phyloP scores from a whole-genome alignment of 2,329 filamentous ascomycete genomes.

The Sphaerostilbella broomeana region DNA sequence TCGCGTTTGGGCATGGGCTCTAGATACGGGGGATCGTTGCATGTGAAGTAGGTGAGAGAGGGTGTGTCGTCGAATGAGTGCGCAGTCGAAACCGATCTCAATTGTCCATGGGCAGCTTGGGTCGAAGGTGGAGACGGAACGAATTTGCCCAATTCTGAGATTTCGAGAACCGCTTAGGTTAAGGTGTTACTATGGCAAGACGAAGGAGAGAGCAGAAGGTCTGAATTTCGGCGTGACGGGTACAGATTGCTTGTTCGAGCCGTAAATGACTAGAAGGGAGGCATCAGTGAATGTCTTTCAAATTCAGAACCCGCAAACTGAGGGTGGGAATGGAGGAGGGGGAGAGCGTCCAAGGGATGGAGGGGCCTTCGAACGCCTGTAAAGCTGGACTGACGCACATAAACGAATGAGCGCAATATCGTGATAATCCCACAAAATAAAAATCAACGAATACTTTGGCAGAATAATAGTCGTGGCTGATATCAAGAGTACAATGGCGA shows the following conservation, averaged over 20 bases:
- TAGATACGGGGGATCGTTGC: too few species aligned
- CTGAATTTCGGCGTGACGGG: slow-evolving; percentile 12
- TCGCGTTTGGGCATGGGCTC: slow-evolving; percentile 37
- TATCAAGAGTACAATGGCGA: slow-evolving; percentile 23
- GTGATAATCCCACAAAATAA: slow-evolving; percentile 28
- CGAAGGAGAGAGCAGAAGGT: slow-evolving; percentile 4
- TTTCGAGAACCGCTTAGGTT: slow-evolving; percentile 8
- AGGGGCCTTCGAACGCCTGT: slow-evolving; percentile 13
- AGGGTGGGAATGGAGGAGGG: slow-evolving; percentile 11
- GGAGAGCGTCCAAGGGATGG: slow-evolving; percentile 11
- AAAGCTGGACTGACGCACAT: slow-evolving; percentile 23
- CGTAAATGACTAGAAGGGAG: slow-evolving; percentile 20
- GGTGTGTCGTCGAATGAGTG: slow-evolving; percentile 9
- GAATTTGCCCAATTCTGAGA: slow-evolving; percentile 4
- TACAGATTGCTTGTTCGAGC: slow-evolving; percentile 18
- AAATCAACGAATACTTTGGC: slow-evolving; percentile 34
- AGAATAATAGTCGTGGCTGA: slow-evolving; percentile 32
- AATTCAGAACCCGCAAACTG: slow-evolving; percentile 18
- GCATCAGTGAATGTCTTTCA: slow-evolving; percentile 20
- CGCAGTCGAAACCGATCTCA: slow-evolving; percentile 10
- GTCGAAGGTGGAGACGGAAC: background rate
- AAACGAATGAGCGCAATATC: slow-evolving; percentile 28
- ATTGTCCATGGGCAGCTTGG: slow-evolving; percentile 11
- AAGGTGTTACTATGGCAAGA: slow-evolving; percentile 5
- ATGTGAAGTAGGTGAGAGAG: slow-evolving; percentile 19